Percentiles rank a stretch among this genome's conserved stretches.
Conservation (phyloP, 1,139 yeast species). For the Zhuliangozyma parablackwelliae region DNA sequence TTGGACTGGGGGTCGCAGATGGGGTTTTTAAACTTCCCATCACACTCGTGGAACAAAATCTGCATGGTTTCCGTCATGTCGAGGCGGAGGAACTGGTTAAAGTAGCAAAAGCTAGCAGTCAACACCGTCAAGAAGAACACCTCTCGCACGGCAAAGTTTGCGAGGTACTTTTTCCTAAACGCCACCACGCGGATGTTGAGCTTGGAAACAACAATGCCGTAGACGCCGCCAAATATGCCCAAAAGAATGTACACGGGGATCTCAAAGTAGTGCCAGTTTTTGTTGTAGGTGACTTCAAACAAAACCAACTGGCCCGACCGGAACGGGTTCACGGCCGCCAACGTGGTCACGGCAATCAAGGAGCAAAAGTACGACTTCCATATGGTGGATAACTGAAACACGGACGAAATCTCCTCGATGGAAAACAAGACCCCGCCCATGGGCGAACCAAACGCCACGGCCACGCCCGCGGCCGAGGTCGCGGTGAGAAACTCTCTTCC, state of each 20-base stretch:
- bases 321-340: slow-evolving; percentile 79
- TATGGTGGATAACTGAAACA: slow-evolving; percentile 71
- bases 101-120: slow-evolving; percentile 77
- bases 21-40: slow-evolving; percentile 33
- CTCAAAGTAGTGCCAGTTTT: slow-evolving; percentile 84
- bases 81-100: slow-evolving; percentile 70
- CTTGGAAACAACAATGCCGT: slow-evolving; percentile 78
- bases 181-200: slow-evolving; percentile 75
- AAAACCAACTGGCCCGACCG: slow-evolving; percentile 91
- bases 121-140: slow-evolving; percentile 61
- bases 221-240: slow-evolving; percentile 89
- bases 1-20: slow-evolving; percentile 48
- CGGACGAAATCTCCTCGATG: slow-evolving; percentile 70
- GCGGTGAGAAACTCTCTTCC: slow-evolving; percentile 57
- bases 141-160: slow-evolving; percentile 60
- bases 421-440: slow-evolving; percentile 70
- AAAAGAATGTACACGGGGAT: slow-evolving; percentile 72
- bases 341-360: slow-evolving; percentile 76
- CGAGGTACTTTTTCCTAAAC: slow-evolving; percentile 68
- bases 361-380: slow-evolving; percentile 94
- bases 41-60: slow-evolving; percentile 81
- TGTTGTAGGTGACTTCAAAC: slow-evolving; percentile 82
- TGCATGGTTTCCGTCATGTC: slow-evolving; percentile 98
- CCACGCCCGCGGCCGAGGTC: slow-evolving; percentile 66
- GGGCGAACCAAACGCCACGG: slow-evolving; percentile 71